phyloP scores from a whole-genome alignment of 768 basidiomycete species.

The Coprinellus micaceus region DNA sequence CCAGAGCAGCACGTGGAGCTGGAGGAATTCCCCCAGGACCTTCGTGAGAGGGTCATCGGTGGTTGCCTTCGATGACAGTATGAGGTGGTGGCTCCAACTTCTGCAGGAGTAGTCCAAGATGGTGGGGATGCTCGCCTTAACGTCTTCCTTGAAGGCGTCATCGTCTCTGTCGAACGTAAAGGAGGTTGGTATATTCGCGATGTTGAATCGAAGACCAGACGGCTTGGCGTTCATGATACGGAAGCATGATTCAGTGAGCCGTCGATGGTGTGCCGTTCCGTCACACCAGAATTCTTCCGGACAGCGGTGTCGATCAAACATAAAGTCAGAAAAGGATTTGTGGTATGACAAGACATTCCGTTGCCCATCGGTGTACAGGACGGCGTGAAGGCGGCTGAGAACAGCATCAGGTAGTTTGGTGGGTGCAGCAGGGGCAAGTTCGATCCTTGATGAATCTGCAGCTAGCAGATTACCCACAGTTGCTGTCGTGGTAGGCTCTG shows the following conservation, averaged over 20 bases:
- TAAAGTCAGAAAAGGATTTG: constrained; percentile 15
- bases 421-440: too few relatives aligned
- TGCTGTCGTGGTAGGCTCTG: not conserved
- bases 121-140: too few relatives aligned
- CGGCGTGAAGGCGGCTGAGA: constrained; percentile 7
- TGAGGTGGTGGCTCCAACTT: constrained; percentile 14
- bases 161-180: constrained; percentile 10
- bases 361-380: constrained; percentile 9
- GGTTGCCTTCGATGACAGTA: not conserved
- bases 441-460: not conserved
- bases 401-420: too few relatives aligned
- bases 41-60: not conserved
- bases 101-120: too few relatives aligned
- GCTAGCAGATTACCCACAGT: not conserved
- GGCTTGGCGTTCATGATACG: constrained; percentile 1
- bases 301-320: constrained; percentile 6
- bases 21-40: constrained; percentile 5
- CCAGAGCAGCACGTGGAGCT: constrained; percentile 21
- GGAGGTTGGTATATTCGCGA: constrained; percentile 14
- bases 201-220: constrained; percentile 13
- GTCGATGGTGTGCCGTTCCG: not conserved
- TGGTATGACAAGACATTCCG: constrained; percentile 10
- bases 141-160: too few relatives aligned
- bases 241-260: constrained; percentile 11
- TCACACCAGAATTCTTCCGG: constrained; percentile 9